Base-by-base conservation (phyloP, 495 filamentous ascomycete genomes). In the Neurospora pannonica region DNA sequence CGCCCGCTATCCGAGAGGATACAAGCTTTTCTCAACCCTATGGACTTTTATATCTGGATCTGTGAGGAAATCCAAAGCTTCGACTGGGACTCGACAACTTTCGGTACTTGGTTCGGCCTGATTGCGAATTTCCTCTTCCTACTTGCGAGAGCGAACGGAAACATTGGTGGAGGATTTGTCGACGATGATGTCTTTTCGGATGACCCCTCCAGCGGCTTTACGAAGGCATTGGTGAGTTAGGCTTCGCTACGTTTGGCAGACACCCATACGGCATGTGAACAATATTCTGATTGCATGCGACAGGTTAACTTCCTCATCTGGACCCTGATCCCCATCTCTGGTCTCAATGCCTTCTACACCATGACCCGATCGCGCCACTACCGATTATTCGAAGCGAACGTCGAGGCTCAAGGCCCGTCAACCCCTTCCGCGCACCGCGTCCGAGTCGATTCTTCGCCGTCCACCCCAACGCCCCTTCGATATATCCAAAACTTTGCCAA, bases 401-500 rank as follows among this genome's bases (percentile, higher is more conserved):
- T 98, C 72, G 93, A 97, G 75, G 82, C 84, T 48, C 78, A 86
- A 3, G 79, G 76, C 1, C 95, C 92, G 4, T 86, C 88, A 46
- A 98, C 95, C 3, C 93, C 94, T 8, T 97, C 93, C 9, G 96
- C 94, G 17, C 93, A 90, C 70, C 92, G 96, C 38, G 96, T 98
- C 38, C 91, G 91, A 48, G 94, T 98, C 4, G 91, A 98, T 79
- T 97, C 95, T 0, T 93, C 93, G 3, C 95, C 95, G 0, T 86
- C 89, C 71, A 86, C 90, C 4, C 89, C 90, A 2, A 96, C 95
- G 2, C 95, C 95, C 0, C 78, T 98, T 34, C 91, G 92, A 42
- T 90, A 94, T 70, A 82, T 98, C 60, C 89, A 89, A 19, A 89
- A 87, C 74, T 86, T 94, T 69, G 84, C 97, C 46, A 77, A 80